These are phyloP conservation scores for Penicillium sp. DNA, from an alignment of 2,329 filamentous ascomycete genomes.

Conservation along the genomic window DNA sequence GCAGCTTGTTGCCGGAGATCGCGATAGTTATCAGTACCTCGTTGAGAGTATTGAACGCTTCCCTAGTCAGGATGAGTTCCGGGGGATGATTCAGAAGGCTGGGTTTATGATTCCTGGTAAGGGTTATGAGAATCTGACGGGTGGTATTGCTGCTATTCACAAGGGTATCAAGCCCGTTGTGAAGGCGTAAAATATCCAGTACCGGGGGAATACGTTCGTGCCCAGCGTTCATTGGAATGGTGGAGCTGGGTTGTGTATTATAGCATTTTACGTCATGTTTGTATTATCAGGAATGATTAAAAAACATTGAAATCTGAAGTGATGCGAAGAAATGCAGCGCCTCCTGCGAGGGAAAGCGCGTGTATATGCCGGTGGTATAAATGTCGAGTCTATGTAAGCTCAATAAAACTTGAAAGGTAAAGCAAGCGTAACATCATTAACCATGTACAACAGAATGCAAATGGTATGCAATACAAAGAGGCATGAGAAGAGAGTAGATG, in stretches of 20 bases:
- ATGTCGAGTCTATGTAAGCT: not conserved
- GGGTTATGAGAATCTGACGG: conserved; percentile 86
- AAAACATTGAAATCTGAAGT: not conserved
- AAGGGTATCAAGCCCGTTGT: conserved; percentile 80
- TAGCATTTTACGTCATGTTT: conserved; percentile 16
- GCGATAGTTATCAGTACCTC: conserved; percentile 96
- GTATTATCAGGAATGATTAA: conserved; percentile 13
- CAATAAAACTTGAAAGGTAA: not conserved
- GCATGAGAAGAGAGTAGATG: not conserved
- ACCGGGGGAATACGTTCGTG: not conserved
- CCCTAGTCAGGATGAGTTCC: conserved; percentile 80
- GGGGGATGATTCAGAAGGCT: conserved; percentile 58
- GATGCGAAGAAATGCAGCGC: not conserved
- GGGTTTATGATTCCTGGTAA: conserved; percentile 81
- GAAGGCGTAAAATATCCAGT: conserved; percentile 6
- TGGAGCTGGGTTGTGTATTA: conserved; percentile 13
- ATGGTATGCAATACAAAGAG: conserved; percentile 4
- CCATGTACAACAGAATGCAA: conserved; percentile 9
- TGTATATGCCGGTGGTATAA: not conserved
- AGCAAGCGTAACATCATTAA: conserved; percentile 22
- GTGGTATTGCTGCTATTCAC: conserved; percentile 92
- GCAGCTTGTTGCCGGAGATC: conserved; percentile 87
- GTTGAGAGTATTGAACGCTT: conserved; percentile 97
- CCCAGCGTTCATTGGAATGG: not conserved
- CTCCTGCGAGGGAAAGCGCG: not conserved